A percentile compares a stretch with the other conserved stretches of the same genome.
These are phyloP conservation scores for Mycena belliarum DNA, from an alignment of 768 basidiomycete species.

Conservation along the genomic window DNA sequence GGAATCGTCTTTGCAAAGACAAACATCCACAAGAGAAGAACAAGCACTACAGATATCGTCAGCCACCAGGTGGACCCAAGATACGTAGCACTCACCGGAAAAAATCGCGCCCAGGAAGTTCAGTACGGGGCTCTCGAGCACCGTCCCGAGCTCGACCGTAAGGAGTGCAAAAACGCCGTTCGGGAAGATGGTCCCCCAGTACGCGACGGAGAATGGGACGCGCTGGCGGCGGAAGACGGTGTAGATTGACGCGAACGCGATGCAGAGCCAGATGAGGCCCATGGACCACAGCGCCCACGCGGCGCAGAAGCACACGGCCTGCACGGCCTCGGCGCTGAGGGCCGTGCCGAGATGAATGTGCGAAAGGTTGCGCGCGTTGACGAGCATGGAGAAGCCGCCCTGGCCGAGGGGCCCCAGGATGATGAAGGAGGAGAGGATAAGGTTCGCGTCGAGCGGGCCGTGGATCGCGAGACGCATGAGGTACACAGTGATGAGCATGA, in stretches of 20 bases:
- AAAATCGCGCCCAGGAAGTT: slow-evolving; percentile 54
- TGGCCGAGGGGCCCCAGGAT: slow-evolving; percentile 63
- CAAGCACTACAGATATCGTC: slow-evolving; percentile 31
- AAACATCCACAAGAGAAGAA: slow-evolving; percentile 43
- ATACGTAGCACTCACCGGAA: slow-evolving; percentile 39
- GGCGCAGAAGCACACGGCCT: slow-evolving; percentile 44
- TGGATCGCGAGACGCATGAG: slow-evolving; percentile 49
- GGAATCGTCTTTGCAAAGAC: slow-evolving; percentile 45
- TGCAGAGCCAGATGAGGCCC: slow-evolving; percentile 51
- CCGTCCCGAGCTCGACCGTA: slow-evolving; percentile 48
- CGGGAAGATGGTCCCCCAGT: slow-evolving; percentile 61
- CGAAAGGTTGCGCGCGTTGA: slow-evolving; percentile 46
- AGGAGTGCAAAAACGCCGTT: slow-evolving; percentile 53
- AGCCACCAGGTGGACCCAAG: background rate
- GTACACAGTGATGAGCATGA: slow-evolving; percentile 58
- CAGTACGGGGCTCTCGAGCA: slow-evolving; percentile 53
- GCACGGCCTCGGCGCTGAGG: slow-evolving; percentile 44
- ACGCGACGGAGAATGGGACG: slow-evolving; percentile 47
- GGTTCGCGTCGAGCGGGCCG: slow-evolving; percentile 41
- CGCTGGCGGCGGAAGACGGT: slow-evolving; percentile 31
- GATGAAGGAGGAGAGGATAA: slow-evolving; percentile 52
- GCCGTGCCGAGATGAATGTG: slow-evolving; percentile 47
- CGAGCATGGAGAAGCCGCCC: slow-evolving; percentile 50
- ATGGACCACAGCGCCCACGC: slow-evolving; percentile 57
- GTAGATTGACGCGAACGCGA: slow-evolving; percentile 44